These are phyloP conservation scores for Fusarium humuli DNA, from an alignment of 2,329 filamentous ascomycete species.

Conservation along the genomic window DNA sequence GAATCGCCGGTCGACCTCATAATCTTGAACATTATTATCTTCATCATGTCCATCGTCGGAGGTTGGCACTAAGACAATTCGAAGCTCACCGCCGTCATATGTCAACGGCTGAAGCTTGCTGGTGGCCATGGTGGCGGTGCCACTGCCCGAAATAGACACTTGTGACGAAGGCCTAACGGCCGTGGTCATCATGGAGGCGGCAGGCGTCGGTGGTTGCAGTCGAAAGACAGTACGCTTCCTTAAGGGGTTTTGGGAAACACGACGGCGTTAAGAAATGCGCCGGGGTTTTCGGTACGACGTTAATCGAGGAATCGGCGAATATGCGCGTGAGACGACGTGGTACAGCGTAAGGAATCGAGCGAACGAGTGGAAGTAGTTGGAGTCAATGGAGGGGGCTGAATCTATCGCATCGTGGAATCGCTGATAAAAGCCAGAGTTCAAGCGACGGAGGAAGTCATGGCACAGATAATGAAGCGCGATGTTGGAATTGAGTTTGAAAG, in stretches of 20 bases:
- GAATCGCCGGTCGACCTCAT: slow-evolving; percentile 30
- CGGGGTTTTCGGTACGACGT: slow-evolving; percentile 17
- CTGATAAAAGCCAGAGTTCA: slow-evolving; percentile 41
- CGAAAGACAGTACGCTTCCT: slow-evolving; percentile 32
- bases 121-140: slow-evolving; percentile 48
- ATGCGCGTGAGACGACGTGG: slow-evolving; percentile 26
- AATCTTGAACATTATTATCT: slow-evolving; percentile 20
- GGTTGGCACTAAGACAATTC: slow-evolving; percentile 48
- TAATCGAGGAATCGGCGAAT: slow-evolving; percentile 20
- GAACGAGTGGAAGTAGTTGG: slow-evolving; percentile 43
- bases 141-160: slow-evolving; percentile 39
- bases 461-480: slow-evolving; percentile 21
- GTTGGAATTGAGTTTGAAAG: slow-evolving; percentile 1
- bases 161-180: slow-evolving; percentile 43
- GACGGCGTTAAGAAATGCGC: slow-evolving; percentile 9
- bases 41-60: slow-evolving; percentile 33
- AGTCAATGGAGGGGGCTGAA: slow-evolving; percentile 36
- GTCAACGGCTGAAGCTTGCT: slow-evolving; percentile 48
- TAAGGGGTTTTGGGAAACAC: slow-evolving; percentile 18
- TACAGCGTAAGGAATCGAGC: slow-evolving; percentile 30
- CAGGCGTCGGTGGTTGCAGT: slow-evolving; percentile 15
- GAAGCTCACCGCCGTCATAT: slow-evolving; percentile 45
- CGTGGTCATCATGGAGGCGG: slow-evolving; percentile 40
- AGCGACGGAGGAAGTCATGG: slow-evolving; percentile 40
- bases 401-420: slow-evolving; percentile 45